Evolutionary conservation across 495 filamentous ascomycete species (phyloP).

Genomic region (Aspergillus funiculosus): DNA sequence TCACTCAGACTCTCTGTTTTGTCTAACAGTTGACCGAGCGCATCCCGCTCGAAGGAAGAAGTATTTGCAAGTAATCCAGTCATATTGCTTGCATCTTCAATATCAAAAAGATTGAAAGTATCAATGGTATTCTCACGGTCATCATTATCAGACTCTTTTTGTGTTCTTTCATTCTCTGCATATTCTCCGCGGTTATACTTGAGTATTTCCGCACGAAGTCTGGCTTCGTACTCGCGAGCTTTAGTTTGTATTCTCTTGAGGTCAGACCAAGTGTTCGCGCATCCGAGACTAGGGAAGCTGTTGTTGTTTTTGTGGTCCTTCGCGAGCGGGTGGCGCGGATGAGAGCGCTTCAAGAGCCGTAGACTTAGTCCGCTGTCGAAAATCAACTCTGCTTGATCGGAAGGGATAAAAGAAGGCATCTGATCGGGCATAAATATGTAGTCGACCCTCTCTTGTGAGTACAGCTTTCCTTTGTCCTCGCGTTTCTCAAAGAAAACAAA

Average conservation of each 20-base stretch:
- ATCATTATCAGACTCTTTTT: neutral
- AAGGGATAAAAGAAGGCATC: slow-evolving; percentile 61
- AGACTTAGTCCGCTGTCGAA: slow-evolving; percentile 77
- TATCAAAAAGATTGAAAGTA: slow-evolving; percentile 38
- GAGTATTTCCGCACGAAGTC: slow-evolving; percentile 39
- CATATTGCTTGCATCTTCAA: slow-evolving; percentile 26
- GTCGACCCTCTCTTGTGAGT: slow-evolving; percentile 49
- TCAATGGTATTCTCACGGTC: slow-evolving; percentile 13
- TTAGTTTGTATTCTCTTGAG: slow-evolving; percentile 58
- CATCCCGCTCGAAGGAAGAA: slow-evolving; percentile 25
- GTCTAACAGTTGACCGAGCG: slow-evolving; percentile 25
- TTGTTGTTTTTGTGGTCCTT: slow-evolving; percentile 40
- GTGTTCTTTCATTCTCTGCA: neutral
- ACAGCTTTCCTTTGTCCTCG: slow-evolving; percentile 50
- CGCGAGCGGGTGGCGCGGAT: slow-evolving; percentile 72
- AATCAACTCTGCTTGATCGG: slow-evolving; percentile 57
- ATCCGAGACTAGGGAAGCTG: slow-evolving; percentile 55
- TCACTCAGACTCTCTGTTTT: slow-evolving; percentile 11
- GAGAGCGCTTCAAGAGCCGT: slow-evolving; percentile 62
- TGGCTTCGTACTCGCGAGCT: slow-evolving; percentile 57
- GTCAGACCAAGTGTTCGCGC: slow-evolving; percentile 71
- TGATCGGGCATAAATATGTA: slow-evolving; percentile 54
- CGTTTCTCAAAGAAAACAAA: slow-evolving; percentile 56
- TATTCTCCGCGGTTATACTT: slow-evolving; percentile 29
- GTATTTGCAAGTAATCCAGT: slow-evolving; percentile 25